A percentile compares a stretch with the other conserved stretches of the same genome.
Conservation (phyloP, 805 yeast species). For the Ogataea siamensis region DNA sequence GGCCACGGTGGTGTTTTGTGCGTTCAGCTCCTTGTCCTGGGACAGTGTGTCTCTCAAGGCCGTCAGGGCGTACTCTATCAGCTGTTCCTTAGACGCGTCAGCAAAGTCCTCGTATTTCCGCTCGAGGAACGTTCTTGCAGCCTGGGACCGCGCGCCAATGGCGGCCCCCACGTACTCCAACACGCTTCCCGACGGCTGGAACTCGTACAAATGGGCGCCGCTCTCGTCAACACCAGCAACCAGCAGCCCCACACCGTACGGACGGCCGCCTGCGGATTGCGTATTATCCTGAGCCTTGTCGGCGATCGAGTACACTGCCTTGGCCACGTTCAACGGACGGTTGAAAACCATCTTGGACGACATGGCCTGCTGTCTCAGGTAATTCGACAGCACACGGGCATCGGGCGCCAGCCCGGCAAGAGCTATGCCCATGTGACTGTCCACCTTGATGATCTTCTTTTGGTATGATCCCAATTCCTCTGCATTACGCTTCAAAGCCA, state of each 20-base stretch:
- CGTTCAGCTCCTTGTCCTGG: constrained; percentile 88
- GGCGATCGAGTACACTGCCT: constrained; percentile 82
- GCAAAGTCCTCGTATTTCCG: constrained; percentile 72
- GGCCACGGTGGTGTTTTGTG: constrained; percentile 84
- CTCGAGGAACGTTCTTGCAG: constrained; percentile 94
- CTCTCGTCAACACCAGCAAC: constrained; percentile 89
- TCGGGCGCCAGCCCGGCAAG: constrained; percentile 98
- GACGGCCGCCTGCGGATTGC: constrained; percentile 93
- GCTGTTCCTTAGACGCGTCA: constrained; percentile 60
- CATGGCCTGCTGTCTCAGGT: constrained; percentile 87
- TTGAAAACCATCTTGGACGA: constrained; percentile 79
- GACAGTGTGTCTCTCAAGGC: constrained; percentile 92
- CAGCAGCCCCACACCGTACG: constrained; percentile 95
- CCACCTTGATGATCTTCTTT: constrained; percentile 87
- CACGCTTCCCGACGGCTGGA: constrained; percentile 93
- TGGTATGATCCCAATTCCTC: constrained; percentile 98
- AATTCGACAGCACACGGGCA: constrained; percentile 90
- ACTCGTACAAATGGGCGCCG: constrained; percentile 92
- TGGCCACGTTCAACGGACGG: constrained; percentile 77
- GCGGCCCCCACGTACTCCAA: constrained; percentile 92
- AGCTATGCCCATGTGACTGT: constrained; percentile 91
- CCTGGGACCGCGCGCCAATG: constrained; percentile 98
- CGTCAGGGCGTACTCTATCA: constrained; percentile 80
- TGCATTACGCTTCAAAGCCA: constrained; percentile 92
- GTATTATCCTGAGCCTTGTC: constrained; percentile 98